Evolutionary conservation across 2,329 filamentous ascomycete species (phyloP).

Genomic region (Cercospora zeae-maydis): DNA sequence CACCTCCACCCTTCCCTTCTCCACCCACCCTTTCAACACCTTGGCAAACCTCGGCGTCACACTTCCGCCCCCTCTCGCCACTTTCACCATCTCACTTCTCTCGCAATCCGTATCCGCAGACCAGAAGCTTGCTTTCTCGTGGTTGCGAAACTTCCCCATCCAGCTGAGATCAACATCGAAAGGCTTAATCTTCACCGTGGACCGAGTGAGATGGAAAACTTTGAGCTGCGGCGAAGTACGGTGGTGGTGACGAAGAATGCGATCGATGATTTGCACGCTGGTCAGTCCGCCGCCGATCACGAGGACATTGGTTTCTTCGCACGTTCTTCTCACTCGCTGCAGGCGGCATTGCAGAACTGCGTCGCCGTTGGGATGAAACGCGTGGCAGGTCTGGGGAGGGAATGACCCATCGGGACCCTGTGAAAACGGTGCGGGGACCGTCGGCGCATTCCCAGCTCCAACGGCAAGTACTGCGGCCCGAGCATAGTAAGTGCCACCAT

Average conservation of each 20-base stretch:
- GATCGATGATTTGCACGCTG: conserved; percentile 67
- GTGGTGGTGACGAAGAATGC: conserved; percentile 42
- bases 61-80: conserved; percentile 71
- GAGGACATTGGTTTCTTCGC: conserved; percentile 58
- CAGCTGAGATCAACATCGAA: conserved; percentile 74
- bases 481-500: conserved; percentile 52
- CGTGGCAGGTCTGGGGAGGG: conserved; percentile 57
- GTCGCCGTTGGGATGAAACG: conserved; percentile 52
- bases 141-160: conserved; percentile 80
- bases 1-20: conserved; percentile 52
- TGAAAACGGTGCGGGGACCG: conserved; percentile 41
- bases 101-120: conserved; percentile 68
- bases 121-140: conserved; percentile 74
- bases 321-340: conserved; percentile 48
- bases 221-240: conserved; percentile 40
- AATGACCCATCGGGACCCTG: background rate
- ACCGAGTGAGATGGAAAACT: conserved; percentile 68
- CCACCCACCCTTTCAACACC: conserved; percentile 59
- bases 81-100: conserved; percentile 61
- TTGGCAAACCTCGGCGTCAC: conserved; percentile 67
- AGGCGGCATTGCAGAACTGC: conserved; percentile 40
- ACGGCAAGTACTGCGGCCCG: conserved; percentile 66
- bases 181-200: conserved; percentile 58
- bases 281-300: conserved; percentile 74
- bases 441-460: conserved; percentile 62